Percentiles rank a stretch among this genome's conserved stretches.
Evolutionary conservation across 306 rosid genomes (phyloP).

Genomic region (Vigna radiata): DNA sequence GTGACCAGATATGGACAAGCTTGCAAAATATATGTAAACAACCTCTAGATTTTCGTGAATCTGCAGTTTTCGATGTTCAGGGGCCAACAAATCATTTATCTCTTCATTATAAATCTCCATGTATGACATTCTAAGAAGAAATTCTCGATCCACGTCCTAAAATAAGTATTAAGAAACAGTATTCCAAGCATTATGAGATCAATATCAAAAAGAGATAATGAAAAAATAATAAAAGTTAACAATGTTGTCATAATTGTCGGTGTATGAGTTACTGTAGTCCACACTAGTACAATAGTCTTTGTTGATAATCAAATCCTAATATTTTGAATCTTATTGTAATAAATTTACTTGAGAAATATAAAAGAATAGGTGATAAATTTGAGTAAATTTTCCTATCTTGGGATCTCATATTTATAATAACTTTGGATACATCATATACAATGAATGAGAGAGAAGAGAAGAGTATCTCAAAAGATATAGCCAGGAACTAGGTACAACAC

Average conservation of each 20-base stretch:
- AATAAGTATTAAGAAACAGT: constrained; percentile 17
- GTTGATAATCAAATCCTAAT: too few species aligned
- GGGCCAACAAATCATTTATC: constrained; percentile 91
- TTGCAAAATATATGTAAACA: constrained; percentile 1
- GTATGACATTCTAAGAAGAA: constrained; percentile 96
- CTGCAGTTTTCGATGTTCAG: constrained; percentile 95
- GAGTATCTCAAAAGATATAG: too few species aligned
- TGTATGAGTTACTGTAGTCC: too few species aligned
- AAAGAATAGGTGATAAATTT: too few species aligned
- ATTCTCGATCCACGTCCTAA: constrained; percentile 85
- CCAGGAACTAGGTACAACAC: too few species aligned
- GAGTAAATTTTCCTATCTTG: too few species aligned
- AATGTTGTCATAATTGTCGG: neutral
- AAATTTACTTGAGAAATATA: too few species aligned
- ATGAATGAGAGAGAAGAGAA: too few species aligned
- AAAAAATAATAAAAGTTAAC: constrained; percentile 8
- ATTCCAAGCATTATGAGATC: neutral
- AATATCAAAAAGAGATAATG: constrained; percentile 1
- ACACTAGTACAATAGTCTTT: too few species aligned
- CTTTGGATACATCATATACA: too few species aligned
- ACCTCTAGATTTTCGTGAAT: constrained; percentile 96
- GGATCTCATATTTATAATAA: too few species aligned
- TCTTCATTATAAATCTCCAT: constrained; percentile 98
- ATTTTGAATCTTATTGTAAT: too few species aligned
- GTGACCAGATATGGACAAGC: neutral